Evolutionary conservation across 192 early-diverging fungal species (phyloP).

Genomic region (Cladochytrium replicatum): DNA sequence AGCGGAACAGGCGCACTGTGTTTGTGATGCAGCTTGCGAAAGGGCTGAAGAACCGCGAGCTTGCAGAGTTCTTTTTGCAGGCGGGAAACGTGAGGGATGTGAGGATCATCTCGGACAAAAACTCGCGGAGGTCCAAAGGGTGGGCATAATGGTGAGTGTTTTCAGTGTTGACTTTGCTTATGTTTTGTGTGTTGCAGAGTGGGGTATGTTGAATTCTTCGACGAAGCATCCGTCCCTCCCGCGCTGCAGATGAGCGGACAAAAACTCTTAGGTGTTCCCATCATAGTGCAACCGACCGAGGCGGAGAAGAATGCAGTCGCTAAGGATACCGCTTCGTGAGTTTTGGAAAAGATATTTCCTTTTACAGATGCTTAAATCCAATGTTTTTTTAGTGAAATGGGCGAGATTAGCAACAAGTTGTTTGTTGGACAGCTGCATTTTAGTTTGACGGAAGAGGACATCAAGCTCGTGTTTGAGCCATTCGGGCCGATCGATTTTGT

Average conservation of each 20-base stretch:
- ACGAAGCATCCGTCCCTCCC: conserved; percentile 65
- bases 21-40: conserved; percentile 91
- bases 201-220: conserved; percentile 95
- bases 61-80: conserved; percentile 74
- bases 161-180: no score
- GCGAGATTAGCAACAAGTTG: conserved; percentile 15
- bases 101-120: conserved; percentile 69
- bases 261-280: conserved; percentile 85
- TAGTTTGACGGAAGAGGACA: conserved; percentile 50
- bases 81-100: conserved; percentile 80
- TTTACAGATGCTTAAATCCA: no score
- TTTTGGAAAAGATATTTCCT: no score
- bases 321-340: conserved; percentile 24
- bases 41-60: conserved; percentile 62
- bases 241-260: conserved; percentile 77
- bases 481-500: conserved; percentile 80
- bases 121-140: conserved; percentile 73
- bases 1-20: conserved; percentile 85
- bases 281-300: conserved; percentile 84
- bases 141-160: conserved; percentile 26
- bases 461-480: conserved; percentile 68
- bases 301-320: conserved; percentile 86
- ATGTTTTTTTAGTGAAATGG: no score
- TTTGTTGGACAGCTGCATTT: conserved; percentile 39
- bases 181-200: conserved; percentile 47